These are phyloP conservation scores for Aspergillus texensis DNA, from an alignment of 2,329 filamentous ascomycete species.

Conservation along the genomic window DNA sequence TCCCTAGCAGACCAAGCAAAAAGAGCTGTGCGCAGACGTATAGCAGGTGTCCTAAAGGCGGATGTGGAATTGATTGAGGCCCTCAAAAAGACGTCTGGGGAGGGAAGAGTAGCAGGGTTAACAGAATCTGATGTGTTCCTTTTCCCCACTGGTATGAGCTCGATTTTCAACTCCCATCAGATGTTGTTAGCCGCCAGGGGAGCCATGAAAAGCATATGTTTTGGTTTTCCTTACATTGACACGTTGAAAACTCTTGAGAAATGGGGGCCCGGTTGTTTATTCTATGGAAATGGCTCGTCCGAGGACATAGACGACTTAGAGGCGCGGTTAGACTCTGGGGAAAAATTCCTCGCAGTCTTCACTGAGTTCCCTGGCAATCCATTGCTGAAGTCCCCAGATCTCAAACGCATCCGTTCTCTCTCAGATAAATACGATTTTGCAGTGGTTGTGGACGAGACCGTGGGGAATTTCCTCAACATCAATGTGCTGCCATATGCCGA, in stretches of 20 bases:
- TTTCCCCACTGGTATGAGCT: conserved; percentile 89
- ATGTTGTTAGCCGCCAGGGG: conserved; percentile 68
- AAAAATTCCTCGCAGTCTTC: conserved; percentile 80
- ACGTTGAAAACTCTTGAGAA: conserved; percentile 94
- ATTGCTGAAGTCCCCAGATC: conserved; percentile 79
- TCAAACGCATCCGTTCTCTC: conserved; percentile 75
- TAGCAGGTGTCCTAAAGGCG: conserved; percentile 79
- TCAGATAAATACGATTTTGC: conserved; percentile 85
- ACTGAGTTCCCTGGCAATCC: conserved; percentile 96
- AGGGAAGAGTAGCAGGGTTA: conserved; percentile 56
- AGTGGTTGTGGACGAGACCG: conserved; percentile 92
- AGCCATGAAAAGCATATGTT: conserved; percentile 76
- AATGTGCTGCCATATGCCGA: conserved; percentile 89
- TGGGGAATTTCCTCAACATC: conserved; percentile 94
- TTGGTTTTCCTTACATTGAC: conserved; percentile 97
- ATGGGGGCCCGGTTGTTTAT: conserved; percentile 84
- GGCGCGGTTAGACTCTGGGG: conserved; percentile 66
- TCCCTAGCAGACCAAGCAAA: conserved; percentile 80
- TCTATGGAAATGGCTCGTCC: conserved; percentile 79
- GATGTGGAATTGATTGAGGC: conserved; percentile 68
- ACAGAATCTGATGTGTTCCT: conserved; percentile 87
- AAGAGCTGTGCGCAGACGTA: conserved; percentile 80
- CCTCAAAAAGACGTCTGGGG: conserved; percentile 45
- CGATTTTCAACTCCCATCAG: conserved; percentile 87
- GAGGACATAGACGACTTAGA: conserved; percentile 85